phyloP scores from a whole-genome alignment of 2,329 filamentous ascomycete species.

The Ascochyta pisi region DNA sequence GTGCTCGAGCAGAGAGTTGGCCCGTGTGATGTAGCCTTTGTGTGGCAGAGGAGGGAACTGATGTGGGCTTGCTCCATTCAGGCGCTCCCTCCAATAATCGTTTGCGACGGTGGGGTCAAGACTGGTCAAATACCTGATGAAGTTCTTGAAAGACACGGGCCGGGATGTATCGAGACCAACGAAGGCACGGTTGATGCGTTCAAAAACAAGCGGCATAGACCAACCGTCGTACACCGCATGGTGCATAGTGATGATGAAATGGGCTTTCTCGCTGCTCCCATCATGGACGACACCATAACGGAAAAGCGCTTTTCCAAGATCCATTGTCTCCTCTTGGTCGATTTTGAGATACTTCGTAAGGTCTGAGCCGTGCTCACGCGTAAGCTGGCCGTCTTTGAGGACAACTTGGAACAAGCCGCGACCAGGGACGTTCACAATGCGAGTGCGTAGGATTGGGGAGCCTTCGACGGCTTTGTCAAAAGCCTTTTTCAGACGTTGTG shows the following conservation, averaged over 20 bases:
- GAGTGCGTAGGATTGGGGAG: conserved; percentile 50
- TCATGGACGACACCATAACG: conserved; percentile 47
- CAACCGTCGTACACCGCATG: conserved; percentile 62
- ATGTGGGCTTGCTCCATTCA: conserved; percentile 54
- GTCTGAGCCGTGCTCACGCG: conserved; percentile 37
- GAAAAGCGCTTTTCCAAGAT: conserved; percentile 49
- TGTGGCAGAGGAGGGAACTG: conserved; percentile 60
- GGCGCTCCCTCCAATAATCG: conserved; percentile 57
- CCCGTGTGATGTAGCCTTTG: conserved; percentile 53
- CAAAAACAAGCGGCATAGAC: conserved; percentile 48
- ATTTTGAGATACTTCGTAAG: conserved; percentile 44
- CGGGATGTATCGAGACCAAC: conserved; percentile 33
- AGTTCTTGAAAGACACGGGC: conserved; percentile 54
- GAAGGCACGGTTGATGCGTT: conserved; percentile 44
- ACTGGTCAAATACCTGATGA: conserved; percentile 57
- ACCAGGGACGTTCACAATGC: conserved; percentile 47
- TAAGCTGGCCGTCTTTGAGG: conserved; percentile 38
- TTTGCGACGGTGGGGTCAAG: conserved; percentile 51
- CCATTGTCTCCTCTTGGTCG: conserved; percentile 47
- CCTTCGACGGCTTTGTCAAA: conserved; percentile 45
- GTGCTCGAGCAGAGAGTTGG: conserved; percentile 60
- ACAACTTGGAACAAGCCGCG: conserved; percentile 51
- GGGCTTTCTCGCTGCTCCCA: conserved; percentile 30
- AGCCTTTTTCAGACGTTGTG: conserved; percentile 43
- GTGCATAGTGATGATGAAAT: conserved; percentile 60